These are phyloP conservation scores for Lumnitzera littorea DNA, from an alignment of 345 rosid species.

Conservation along the genomic window DNA sequence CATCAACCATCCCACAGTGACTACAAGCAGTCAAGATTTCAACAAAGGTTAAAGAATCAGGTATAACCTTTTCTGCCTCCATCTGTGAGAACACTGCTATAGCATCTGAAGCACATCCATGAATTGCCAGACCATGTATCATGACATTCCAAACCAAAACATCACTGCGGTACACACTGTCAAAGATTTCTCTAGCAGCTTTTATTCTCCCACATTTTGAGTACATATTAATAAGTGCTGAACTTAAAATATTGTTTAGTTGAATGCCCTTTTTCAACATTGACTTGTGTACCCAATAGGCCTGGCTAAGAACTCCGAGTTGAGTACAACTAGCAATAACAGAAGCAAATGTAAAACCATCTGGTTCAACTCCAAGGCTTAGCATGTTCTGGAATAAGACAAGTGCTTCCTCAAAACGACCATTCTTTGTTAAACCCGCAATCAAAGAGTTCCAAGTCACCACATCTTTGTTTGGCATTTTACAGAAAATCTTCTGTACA, in stretches of 20 bases:
- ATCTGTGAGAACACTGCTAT: constrained; percentile 40
- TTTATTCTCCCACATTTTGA: constrained; percentile 67
- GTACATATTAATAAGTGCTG: constrained; percentile 71
- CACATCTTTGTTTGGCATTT: constrained; percentile 39
- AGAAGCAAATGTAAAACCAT: constrained; percentile 66
- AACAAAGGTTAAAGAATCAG: constrained; percentile 60
- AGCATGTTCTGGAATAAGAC: constrained; percentile 43
- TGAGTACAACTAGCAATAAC: constrained; percentile 58
- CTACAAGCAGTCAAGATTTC: constrained; percentile 65
- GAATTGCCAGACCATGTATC: constrained; percentile 69
- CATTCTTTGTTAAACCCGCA: constrained; percentile 52
- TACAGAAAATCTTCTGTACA: constrained; percentile 49
- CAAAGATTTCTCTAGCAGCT: constrained; percentile 49
- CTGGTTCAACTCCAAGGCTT: constrained; percentile 35
- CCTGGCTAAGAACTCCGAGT: constrained; percentile 49
- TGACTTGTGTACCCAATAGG: constrained; percentile 55
- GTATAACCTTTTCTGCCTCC: constrained; percentile 44
- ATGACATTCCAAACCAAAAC: constrained; percentile 78
- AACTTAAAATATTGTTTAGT: constrained; percentile 42
- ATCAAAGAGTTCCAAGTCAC: constrained; percentile 81
- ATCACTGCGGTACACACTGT: constrained; percentile 24
- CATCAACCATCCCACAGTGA: constrained; percentile 61
- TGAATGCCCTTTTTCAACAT: constrained; percentile 36
- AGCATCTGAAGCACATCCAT: constrained; percentile 62
- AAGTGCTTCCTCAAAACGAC: constrained; percentile 48